A percentile compares a stretch with the other conserved stretches of the same genome.
Evolutionary conservation across 1,284 basidiomycete genomes (phyloP).

Genomic region (Chalciporus sp.): DNA sequence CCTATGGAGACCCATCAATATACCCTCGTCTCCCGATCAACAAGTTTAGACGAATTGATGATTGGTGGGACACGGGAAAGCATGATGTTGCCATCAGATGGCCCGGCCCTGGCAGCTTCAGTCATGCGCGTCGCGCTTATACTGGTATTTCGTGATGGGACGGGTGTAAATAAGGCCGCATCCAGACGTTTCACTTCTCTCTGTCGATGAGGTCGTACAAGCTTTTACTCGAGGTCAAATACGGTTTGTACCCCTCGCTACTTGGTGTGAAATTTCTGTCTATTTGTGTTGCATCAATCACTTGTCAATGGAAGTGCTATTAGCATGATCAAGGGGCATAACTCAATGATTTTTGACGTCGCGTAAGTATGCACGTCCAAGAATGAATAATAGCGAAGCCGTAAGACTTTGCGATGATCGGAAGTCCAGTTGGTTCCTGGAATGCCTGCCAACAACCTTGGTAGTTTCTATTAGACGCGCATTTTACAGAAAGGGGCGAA

Average conservation of each 20-base stretch:
- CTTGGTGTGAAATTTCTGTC: neutral
- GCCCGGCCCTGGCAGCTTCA: too few relatives aligned
- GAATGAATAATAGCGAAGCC: too few relatives aligned
- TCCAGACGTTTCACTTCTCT: constrained; percentile 10
- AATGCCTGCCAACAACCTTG: neutral
- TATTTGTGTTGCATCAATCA: constrained; percentile 9
- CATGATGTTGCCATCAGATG: neutral
- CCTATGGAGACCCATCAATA: constrained; percentile 12
- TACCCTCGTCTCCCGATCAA: too few relatives aligned
- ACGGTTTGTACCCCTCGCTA: neutral
- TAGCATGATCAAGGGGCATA: neutral
- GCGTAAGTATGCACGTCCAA: neutral
- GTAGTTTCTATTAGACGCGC: neutral
- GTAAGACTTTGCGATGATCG: neutral
- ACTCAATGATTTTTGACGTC: neutral
- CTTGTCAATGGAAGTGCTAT: neutral
- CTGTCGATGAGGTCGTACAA: constrained; percentile 16
- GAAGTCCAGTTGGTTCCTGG: neutral
- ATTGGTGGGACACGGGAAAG: constrained; percentile 14
- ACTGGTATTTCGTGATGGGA: constrained; percentile 27
- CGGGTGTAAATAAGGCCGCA: constrained; percentile 24
- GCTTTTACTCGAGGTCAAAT: constrained; percentile 6
- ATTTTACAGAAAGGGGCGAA: too few relatives aligned
- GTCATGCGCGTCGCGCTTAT: too few relatives aligned
- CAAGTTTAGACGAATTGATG: constrained; percentile 4